Evolutionary conservation across 306 rosid species (phyloP), one percentile per base, ranked within the genome.

Genomic region (Trifolium repens): DNA sequence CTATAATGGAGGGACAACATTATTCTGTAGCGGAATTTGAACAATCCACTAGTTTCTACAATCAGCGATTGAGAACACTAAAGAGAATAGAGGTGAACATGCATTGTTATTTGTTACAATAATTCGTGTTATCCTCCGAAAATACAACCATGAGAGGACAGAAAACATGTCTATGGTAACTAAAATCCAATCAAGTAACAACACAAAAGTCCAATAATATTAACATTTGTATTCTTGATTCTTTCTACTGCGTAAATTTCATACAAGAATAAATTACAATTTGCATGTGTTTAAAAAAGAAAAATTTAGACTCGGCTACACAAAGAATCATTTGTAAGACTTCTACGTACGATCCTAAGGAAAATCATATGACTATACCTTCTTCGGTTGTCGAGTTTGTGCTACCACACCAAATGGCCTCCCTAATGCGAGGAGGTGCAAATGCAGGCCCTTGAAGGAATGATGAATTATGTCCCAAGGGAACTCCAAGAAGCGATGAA

Each of bases 351-450:
- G 1, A 62, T 24, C 68, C 65, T 42, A 40, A 35, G 69, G 14
- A 62, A 85, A 79, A 62, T 37, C 72, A 71, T 9, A 40, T 22
- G 11, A 39, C 24, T 74, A 55, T 58, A 91, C 99, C 99, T 89
- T 86, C 99, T 89, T 94, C 99, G 22, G 96, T 90, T 64, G 97
- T 59, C 37, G 96, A 79, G 87, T 94, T 94, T 40, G 97, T 94
- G 78, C 99, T 94, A 44, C 91, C 97, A 78, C 99, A 94, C 99
- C 97, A 92, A 74, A 94, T 94, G 47, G 99, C 99, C 86, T 94
- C 99, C 78, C 96, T 76, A 69, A 94, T 94, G 70, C 92, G 89
- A 55, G 99, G 97, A 84, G 97, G 99, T 0, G 97, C 97, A 85
- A 94, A 94, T 14, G 97, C 97, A 40, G 99, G 99, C 35, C 99